Evolutionary conservation across 345 rosid genomes (phyloP).

Genomic region (Erucastrum elatum): DNA sequence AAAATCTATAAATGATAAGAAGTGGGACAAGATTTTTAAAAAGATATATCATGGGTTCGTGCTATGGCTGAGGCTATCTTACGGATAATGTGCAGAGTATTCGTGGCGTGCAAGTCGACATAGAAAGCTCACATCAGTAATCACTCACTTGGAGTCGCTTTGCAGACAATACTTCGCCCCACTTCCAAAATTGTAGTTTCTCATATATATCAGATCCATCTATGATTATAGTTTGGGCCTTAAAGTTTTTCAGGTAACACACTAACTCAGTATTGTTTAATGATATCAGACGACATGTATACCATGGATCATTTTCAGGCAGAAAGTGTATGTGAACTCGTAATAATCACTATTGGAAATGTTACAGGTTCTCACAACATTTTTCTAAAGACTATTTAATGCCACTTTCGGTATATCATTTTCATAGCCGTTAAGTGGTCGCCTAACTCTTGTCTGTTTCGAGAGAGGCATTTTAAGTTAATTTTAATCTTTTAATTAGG

Average conservation of each 20-base stretch:
- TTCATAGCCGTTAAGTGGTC: not conserved
- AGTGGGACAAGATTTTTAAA: not conserved
- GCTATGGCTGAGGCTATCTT: slow-evolving; percentile 18
- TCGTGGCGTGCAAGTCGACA: slow-evolving; percentile 40
- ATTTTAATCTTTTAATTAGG: not conserved
- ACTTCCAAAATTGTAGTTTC: slow-evolving; percentile 4
- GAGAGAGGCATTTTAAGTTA: not conserved
- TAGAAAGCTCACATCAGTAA: slow-evolving; percentile 17
- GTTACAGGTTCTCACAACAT: not conserved
- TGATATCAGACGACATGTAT: not conserved
- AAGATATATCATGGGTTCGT: slow-evolving; percentile 9
- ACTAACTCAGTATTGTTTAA: no score
- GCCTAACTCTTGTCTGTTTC: not conserved
- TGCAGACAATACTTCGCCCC: not conserved
- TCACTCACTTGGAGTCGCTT: slow-evolving; percentile 1
- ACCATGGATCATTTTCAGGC: not conserved
- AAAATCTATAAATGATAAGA: not conserved
- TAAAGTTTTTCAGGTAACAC: no score
- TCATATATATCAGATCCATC: not conserved
- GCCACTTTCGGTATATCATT: not conserved
- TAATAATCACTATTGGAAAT: not conserved
- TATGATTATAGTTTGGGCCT: not conserved
- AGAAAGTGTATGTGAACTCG: not conserved
- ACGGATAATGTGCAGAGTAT: slow-evolving; percentile 23
- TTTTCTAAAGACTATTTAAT: not conserved